Conservation (phyloP, 1,284 basidiomycete genomes). For the Ustilago cynodontis region DNA sequence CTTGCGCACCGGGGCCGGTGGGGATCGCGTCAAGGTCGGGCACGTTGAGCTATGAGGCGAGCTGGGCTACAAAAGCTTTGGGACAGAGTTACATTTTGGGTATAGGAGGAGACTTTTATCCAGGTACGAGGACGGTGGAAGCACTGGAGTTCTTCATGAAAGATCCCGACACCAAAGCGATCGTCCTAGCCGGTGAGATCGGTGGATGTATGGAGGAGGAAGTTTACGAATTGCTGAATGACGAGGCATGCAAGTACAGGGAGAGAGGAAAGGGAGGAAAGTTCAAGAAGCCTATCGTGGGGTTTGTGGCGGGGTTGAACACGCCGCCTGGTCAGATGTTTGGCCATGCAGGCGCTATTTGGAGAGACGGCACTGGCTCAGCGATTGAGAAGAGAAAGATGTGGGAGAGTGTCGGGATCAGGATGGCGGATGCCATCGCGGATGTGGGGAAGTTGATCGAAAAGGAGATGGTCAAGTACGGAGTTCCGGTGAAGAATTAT, state of each 20-base stretch:
- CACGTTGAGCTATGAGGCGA: constrained; percentile 65
- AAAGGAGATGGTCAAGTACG: constrained; percentile 30
- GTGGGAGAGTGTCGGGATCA: constrained; percentile 45
- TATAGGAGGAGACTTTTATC: constrained; percentile 61
- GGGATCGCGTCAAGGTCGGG: constrained; percentile 58
- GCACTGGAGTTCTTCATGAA: constrained; percentile 57
- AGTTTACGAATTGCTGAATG: constrained; percentile 41
- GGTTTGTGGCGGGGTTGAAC: constrained; percentile 55
- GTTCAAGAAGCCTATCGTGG: constrained; percentile 56
- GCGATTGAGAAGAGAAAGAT: constrained; percentile 51
- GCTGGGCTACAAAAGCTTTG: constrained; percentile 39
- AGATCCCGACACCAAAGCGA: constrained; percentile 34
- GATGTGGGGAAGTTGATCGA: constrained; percentile 46
- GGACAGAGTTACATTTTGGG: constrained; percentile 60
- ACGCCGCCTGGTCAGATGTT: constrained; percentile 57
- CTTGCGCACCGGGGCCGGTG: constrained; percentile 38
- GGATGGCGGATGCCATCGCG: constrained; percentile 49
- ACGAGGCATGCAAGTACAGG: constrained; percentile 29
- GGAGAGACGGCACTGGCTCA: constrained; percentile 46
- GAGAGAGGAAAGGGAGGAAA: constrained; percentile 8
- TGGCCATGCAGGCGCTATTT: constrained; percentile 60
- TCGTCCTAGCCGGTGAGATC: constrained; percentile 59
- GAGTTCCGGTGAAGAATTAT: constrained; percentile 3
- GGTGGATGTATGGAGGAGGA: constrained; percentile 65
- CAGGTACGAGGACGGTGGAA: constrained; percentile 64